Evolutionary conservation across 495 filamentous ascomycete genomes (phyloP), one percentile per base, ranked within the genome.

Genomic region (Parachaetomium inaequale): DNA sequence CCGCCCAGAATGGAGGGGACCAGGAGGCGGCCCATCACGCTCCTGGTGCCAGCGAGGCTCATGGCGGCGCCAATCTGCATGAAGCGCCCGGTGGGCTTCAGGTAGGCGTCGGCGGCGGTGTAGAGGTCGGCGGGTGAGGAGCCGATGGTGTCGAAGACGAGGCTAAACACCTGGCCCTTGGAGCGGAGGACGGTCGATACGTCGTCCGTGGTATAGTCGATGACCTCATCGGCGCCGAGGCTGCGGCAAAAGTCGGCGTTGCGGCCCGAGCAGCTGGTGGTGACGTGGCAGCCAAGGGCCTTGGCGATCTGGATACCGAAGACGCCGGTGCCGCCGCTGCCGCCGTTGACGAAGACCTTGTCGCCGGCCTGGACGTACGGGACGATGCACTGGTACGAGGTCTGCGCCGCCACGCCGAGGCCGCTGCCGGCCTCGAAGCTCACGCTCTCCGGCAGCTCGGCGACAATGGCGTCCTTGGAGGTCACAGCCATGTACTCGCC

Each of bases 231-330:
- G 4, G 87, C 88, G 0, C 88, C 88, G 2, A 91, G 71, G 14
- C 69, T 69, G 36, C 75, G 75, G 65, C 82, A 85, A 1, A 88
- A 72, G 51, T 83, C 79, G 0, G 78, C 72, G 69, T 90, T 91
- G 10, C 70, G 67, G 7, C 74, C 77, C 11, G 85, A 88, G 59
- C 87, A 90, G 0, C 79, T 80, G 4, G 76, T 72, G 2, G 83
- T 85, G 29, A 90, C 86, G 63, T 82, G 76, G 66, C 85, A 87
- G 0, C 87, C 86, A n/a, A 84, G 60, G 4, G 74, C 70, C 69
- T 88, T 89, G 10, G 87, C 87, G 59, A 89, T 80, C 67, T 89
- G 86, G 56, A 89, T 85, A 4, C 78, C 80, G 64, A 84, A 87
- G 0, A 79, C 75, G 0, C 87, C 87, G 6, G 77, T 78, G 0